Conservation (phyloP, 2,329 filamentous ascomycete species). For the Phialocephala subalpina region DNA sequence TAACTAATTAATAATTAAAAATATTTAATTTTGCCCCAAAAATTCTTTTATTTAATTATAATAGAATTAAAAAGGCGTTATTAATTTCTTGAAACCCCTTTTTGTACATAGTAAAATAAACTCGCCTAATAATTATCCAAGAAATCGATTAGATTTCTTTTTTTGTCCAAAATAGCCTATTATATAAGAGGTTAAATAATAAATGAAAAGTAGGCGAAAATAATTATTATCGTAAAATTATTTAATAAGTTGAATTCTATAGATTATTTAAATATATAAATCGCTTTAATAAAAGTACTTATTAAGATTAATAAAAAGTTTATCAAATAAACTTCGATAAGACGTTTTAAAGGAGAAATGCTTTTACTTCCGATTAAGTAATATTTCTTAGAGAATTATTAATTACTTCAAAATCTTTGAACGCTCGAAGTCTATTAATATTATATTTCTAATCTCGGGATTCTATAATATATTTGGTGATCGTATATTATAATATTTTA, state of each 20-base stretch:
- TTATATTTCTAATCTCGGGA: slow-evolving; percentile 30
- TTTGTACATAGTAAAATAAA: too few species aligned
- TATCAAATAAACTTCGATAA: slow-evolving; percentile 17
- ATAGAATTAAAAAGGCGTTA: not conserved
- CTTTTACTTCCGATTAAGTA: slow-evolving; percentile 9
- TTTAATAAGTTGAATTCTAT: too few species aligned
- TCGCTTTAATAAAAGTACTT: slow-evolving; percentile 25
- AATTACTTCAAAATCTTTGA: slow-evolving; percentile 16
- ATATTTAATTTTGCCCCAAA: not conserved
- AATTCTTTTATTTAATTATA: slow-evolving; percentile 1
- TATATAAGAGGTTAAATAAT: not conserved
- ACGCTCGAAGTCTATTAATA: slow-evolving; percentile 32
- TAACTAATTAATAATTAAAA: not conserved
- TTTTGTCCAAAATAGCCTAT: too few species aligned
- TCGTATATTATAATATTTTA: too few species aligned
- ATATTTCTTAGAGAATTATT: not conserved
- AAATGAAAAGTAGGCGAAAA: slow-evolving; percentile 18
- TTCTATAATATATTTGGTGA: too few species aligned
- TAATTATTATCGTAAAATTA: too few species aligned
- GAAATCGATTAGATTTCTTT: too few species aligned
- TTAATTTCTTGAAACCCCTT: too few species aligned
- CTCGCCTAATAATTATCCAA: too few species aligned
- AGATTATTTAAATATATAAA: slow-evolving; percentile 20
- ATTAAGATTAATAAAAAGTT: slow-evolving; percentile 23
- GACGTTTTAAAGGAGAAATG: slow-evolving; percentile 17